Evolutionary conservation across 2,329 filamentous ascomycete genomes (phyloP), one percentile per base, ranked within the genome.

Genomic region (Aspergillus vadensis): DNA sequence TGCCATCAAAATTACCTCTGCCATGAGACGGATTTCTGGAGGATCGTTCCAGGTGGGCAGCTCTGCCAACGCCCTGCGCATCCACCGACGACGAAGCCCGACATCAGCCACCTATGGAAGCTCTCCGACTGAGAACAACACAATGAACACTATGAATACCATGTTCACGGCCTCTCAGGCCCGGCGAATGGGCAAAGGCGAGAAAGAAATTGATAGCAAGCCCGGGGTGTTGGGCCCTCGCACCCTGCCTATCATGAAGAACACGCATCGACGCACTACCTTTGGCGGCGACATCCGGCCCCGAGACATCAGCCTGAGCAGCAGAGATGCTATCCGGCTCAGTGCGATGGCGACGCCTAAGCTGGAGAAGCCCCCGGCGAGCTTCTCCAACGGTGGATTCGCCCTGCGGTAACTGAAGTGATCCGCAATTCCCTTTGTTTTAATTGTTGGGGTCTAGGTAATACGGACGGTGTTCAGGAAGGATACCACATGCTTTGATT

Each of bases 101-200:
- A 83, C 82, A 10, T 76, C 77, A 19, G 77, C 77, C 51, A 74
- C 77, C 5, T 75, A 80, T 19, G 75, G 79, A 57, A 84, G 82
- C 57, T 84, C 86, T 14, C 84, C 85, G 1, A 83, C 79, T 55
- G 84, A 86, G 65, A 85, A 83, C 59, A 77, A 79, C 6, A 80
- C 88, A 73, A 89, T 90, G 65, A 85, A 83, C 60, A 77, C 88
- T 73, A 89, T 90, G 65, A 85, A 83, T 59, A 77, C 79, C 7
- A 80, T 88, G 73, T 89, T 90, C 73, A 88, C 86, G 0, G 85
- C 87, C 23, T 82, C 84, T 57, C 87, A 89, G 63, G 87, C 88
- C 25, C 81, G 88, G 47, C 81, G 88, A 14, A 89, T 90, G 85
- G 84, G 87, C 41, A 86, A 84, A 70, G 83, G 80, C 51, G 83